Evolutionary conservation across 2,329 filamentous ascomycete genomes (phyloP).

Genomic region (Penicillium decumbens): DNA sequence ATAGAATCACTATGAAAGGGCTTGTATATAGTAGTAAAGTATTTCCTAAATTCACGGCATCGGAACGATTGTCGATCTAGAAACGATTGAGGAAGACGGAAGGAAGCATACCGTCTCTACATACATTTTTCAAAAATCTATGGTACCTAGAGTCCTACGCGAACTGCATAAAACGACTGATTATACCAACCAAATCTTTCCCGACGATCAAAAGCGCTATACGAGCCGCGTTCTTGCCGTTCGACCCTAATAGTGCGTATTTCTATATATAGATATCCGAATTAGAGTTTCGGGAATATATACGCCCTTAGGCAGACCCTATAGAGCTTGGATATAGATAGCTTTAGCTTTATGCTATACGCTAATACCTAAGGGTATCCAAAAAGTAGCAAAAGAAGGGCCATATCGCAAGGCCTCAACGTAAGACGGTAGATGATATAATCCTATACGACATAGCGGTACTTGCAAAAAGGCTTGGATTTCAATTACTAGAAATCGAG

Average conservation of each 20-base stretch:
- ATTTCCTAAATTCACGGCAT: not conserved
- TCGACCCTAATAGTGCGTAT: not conserved
- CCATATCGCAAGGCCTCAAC: constrained; percentile 2
- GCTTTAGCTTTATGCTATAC: constrained; percentile 12
- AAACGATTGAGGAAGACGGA: not conserved
- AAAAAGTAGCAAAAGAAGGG: constrained; percentile 5
- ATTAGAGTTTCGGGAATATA: not conserved
- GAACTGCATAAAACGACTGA: constrained; percentile 11
- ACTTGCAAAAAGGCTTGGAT: constrained; percentile 8
- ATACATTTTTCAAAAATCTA: constrained; percentile 16
- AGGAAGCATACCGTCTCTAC: constrained; percentile 12
- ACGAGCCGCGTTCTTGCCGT: not conserved
- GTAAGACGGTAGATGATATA: constrained; percentile 3
- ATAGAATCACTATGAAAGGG: not conserved
- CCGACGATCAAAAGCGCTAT: not conserved
- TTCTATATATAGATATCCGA: not conserved
- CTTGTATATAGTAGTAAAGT: not conserved
- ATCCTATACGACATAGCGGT: constrained; percentile 11
- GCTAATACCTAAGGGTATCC: constrained; percentile 5
- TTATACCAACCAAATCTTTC: constrained; percentile 1
- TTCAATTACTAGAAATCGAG: constrained; percentile 10
- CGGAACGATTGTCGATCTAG: not conserved
- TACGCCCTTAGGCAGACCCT: not conserved
- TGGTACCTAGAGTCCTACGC: constrained; percentile 13
- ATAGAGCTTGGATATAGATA: constrained; percentile 4